Evolutionary conservation across 1,284 basidiomycete species (phyloP).

Genomic region (Uromyces viciae-fabae): DNA sequence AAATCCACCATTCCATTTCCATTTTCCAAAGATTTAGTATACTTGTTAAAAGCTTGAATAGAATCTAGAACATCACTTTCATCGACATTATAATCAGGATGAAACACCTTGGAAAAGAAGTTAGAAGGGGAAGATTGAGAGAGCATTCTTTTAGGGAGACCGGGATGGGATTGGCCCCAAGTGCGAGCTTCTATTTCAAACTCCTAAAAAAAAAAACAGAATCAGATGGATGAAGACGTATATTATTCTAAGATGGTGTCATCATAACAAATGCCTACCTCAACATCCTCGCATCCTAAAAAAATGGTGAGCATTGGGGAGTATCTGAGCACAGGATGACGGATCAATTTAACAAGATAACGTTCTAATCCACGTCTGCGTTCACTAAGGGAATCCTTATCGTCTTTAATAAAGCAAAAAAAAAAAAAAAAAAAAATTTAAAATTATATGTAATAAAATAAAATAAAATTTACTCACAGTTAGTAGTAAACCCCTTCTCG

Average conservation of each 20-base stretch:
- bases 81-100: constrained; percentile 44
- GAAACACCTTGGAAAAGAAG: constrained; percentile 41
- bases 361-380: constrained; percentile 29
- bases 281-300: constrained; percentile 38
- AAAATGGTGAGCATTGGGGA: constrained; percentile 26
- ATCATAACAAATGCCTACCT: not conserved
- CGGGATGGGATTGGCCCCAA: not conserved
- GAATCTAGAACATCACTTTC: not conserved
- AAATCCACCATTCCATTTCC: constrained; percentile 7
- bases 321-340: constrained; percentile 34
- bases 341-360: constrained; percentile 18
- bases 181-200: constrained; percentile 15
- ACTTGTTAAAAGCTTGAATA: constrained; percentile 7
- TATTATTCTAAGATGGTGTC: not conserved
- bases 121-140: not conserved
- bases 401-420: constrained; percentile 17
- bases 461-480: constrained; percentile 39
- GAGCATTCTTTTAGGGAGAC: too few species aligned
- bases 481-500: constrained; percentile 21
- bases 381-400: not conserved
- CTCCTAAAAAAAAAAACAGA: not conserved
- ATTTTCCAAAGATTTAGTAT: constrained; percentile 18
- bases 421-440: not conserved
- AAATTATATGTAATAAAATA: too few species aligned
- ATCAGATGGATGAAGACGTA: not conserved